Evolutionary conservation across 2,329 filamentous ascomycete species (phyloP).

Genomic region (Orbilia ellipsospora): DNA sequence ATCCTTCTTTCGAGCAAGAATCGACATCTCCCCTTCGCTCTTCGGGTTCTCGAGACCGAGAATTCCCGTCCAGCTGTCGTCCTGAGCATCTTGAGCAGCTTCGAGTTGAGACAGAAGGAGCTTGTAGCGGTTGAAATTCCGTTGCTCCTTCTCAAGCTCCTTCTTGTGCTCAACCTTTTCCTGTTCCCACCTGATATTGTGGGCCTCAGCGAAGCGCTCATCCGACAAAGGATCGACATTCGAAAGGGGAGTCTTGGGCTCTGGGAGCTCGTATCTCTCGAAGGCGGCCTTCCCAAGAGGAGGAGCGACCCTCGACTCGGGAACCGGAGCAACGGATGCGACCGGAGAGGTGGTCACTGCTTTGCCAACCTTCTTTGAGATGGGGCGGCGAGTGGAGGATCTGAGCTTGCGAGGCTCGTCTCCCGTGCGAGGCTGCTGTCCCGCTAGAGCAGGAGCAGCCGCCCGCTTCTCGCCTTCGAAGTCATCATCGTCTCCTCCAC

Average conservation of each 20-base stretch:
- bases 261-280: constrained; percentile 33
- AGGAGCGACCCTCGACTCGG: background rate
- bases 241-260: constrained; percentile 15
- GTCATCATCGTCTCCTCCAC: constrained; percentile 31
- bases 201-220: constrained; percentile 26
- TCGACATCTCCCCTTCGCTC: constrained; percentile 6
- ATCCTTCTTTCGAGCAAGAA: constrained; percentile 34
- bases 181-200: constrained; percentile 19
- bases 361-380: too few relatives aligned
- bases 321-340: background rate
- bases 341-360: too few relatives aligned
- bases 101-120: constrained; percentile 19
- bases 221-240: constrained; percentile 38
- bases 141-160: constrained; percentile 25
- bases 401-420: constrained; percentile 22
- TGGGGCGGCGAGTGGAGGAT: constrained; percentile 17
- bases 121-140: constrained; percentile 39
- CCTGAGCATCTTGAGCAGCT: constrained; percentile 19
- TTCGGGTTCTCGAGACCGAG: constrained; percentile 33
- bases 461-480: too few relatives aligned
- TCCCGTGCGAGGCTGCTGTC: too few relatives aligned
- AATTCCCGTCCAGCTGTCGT: constrained; percentile 36
- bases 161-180: constrained; percentile 20
- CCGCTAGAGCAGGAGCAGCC: too few relatives aligned
- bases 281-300: constrained; percentile 10